phyloP scores from a whole-genome alignment of 2,329 filamentous ascomycete genomes.

The Claviceps lovelessii region DNA sequence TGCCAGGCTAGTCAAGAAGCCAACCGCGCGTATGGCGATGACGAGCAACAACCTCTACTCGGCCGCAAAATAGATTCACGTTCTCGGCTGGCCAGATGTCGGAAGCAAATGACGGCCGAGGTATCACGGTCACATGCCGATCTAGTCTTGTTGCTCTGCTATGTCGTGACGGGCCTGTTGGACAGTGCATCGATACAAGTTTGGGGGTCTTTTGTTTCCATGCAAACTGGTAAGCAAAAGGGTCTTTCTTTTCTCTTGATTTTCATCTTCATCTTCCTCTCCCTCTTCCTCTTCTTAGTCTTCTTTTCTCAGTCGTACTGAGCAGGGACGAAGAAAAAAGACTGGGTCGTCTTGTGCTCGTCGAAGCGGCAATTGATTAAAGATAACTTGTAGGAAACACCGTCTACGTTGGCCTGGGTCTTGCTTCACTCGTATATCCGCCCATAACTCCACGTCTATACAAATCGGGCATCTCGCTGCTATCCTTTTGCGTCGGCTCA shows the following conservation, averaged over 20 bases:
- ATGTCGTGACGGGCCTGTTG: conserved; percentile 62
- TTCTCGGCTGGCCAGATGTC: conserved; percentile 14
- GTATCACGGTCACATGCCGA: conserved; percentile 52
- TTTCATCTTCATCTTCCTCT: too few relatives aligned
- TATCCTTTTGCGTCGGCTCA: conserved; percentile 57
- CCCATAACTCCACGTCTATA: conserved; percentile 17
- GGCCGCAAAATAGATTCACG: conserved; percentile 9
- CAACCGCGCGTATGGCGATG: not conserved
- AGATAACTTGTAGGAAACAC: conserved; percentile 49
- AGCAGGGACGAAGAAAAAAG: too few relatives aligned
- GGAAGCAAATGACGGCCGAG: conserved; percentile 26
- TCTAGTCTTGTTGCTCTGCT: conserved; percentile 54
- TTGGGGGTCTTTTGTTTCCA: conserved; percentile 69
- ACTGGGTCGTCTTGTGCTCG: not conserved
- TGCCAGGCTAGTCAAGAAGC: not conserved
- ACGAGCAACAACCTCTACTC: conserved; percentile 18
- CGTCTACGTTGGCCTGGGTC: conserved; percentile 61
- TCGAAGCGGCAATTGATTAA: not conserved
- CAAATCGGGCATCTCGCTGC: conserved; percentile 57
- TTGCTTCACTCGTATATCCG: conserved; percentile 37
- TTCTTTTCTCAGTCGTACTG: not conserved
- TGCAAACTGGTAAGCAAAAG: conserved; percentile 53
- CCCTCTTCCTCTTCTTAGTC: not conserved
- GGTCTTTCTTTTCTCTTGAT: not conserved
- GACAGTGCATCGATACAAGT: conserved; percentile 64